A percentile compares a stretch with the other conserved stretches of the same genome.
These are phyloP conservation scores for Xylaria sp. DNA, from an alignment of 2,329 filamentous ascomycete genomes.

Conservation along the genomic window DNA sequence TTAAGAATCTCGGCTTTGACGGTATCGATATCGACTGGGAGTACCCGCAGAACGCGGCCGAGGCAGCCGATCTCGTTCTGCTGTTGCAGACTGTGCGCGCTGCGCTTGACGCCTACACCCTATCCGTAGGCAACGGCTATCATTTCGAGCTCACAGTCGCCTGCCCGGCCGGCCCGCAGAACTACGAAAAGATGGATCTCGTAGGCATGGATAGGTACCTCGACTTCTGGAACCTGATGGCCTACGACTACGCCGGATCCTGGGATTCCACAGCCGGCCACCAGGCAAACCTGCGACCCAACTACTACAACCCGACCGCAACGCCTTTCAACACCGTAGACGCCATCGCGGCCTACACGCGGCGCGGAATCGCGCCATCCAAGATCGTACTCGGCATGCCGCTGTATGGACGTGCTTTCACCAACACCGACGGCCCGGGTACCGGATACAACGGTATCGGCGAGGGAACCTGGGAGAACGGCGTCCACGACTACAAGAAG, in stretches of 20 bases:
- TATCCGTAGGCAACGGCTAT: conserved; percentile 17
- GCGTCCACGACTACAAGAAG: conserved; percentile 83
- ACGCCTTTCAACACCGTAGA: conserved; percentile 75
- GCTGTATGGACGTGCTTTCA: conserved; percentile 82
- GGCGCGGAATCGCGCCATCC: conserved; percentile 51
- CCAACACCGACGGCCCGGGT: conserved; percentile 70
- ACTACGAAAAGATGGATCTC: conserved; percentile 60
- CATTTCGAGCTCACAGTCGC: conserved; percentile 61
- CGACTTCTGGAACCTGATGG: conserved; percentile 80
- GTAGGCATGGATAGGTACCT: conserved; percentile 58
- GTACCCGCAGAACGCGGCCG: conserved; percentile 50
- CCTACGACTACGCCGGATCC: conserved; percentile 79
- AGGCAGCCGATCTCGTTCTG: conserved; percentile 56
- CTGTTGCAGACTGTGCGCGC: conserved; percentile 52
- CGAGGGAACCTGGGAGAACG: conserved; percentile 75
- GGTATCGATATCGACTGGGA: conserved; percentile 67
- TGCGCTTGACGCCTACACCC: conserved; percentile 54
- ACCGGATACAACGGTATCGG: conserved; percentile 63
- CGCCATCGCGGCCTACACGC: conserved; percentile 66
- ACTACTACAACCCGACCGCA: conserved; percentile 47
- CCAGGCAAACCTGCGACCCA: conserved; percentile 71
- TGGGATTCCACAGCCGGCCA: conserved; percentile 72
- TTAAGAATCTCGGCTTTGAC: conserved; percentile 77
- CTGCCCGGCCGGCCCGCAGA: conserved; percentile 56
- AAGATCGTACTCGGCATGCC: conserved; percentile 92